Evolutionary conservation across 768 basidiomycete species (phyloP).

Genomic region (Brasilioporus rufonigricans): DNA sequence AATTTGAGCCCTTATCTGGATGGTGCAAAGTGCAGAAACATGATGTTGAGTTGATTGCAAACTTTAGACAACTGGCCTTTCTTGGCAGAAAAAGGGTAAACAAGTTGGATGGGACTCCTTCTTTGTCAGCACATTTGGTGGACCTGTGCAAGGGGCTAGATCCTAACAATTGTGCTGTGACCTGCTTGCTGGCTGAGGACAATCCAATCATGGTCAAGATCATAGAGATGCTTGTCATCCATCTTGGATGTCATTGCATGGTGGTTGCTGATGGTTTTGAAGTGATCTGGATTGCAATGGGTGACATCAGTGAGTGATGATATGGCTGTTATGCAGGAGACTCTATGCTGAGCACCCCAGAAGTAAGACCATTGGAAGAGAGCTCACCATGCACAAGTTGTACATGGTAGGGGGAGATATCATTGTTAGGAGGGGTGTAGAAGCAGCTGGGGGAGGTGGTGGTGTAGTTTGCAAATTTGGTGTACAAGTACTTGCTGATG

Average conservation of each 20-base stretch:
- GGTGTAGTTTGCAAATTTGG: slow-evolving; percentile 53
- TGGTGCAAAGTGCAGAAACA: slow-evolving; percentile 70
- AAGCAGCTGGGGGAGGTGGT: slow-evolving; percentile 53
- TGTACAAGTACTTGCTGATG: slow-evolving; percentile 58
- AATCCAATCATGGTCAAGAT: slow-evolving; percentile 99
- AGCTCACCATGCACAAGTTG: slow-evolving; percentile 67
- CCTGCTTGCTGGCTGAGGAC: slow-evolving; percentile 92
- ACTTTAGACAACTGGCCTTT: slow-evolving; percentile 75
- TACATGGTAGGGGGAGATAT: slow-evolving; percentile 75
- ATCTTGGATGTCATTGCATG: slow-evolving; percentile 94
- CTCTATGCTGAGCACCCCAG: too few species aligned
- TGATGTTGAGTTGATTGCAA: slow-evolving; percentile 84
- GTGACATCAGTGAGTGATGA: slow-evolving; percentile 95
- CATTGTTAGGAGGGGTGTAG: too few species aligned
- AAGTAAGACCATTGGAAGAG: slow-evolving; percentile 65
- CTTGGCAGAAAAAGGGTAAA: slow-evolving; percentile 50
- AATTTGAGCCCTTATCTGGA: too few species aligned
- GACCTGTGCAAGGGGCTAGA: slow-evolving; percentile 76
- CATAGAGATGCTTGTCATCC: slow-evolving; percentile 88
- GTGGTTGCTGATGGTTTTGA: slow-evolving; percentile 96
- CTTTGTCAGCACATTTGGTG: slow-evolving; percentile 80
- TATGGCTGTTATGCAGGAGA: too few species aligned
- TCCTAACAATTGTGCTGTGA: slow-evolving; percentile 81
- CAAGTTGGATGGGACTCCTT: slow-evolving; percentile 64
- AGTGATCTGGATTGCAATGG: slow-evolving; percentile 95